phyloP scores from a whole-genome alignment of 441 rosid species.

The Brassica hybrid region DNA sequence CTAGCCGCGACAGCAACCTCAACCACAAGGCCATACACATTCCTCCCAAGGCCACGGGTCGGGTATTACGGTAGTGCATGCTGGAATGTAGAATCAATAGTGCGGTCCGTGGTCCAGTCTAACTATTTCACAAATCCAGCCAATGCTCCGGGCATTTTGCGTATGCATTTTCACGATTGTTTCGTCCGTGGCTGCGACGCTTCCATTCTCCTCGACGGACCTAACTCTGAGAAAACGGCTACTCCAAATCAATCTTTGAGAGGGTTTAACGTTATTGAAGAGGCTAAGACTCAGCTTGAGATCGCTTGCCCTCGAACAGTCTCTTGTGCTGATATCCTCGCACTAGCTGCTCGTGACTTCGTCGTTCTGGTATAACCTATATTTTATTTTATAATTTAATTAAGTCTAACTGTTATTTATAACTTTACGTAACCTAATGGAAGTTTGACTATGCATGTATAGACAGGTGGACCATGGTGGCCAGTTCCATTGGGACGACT shows the following conservation, averaged over 20 bases:
- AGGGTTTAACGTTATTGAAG: conserved; percentile 49
- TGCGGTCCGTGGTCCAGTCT: conserved; percentile 44
- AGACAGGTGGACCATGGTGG: conserved; percentile 47
- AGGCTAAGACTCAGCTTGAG: conserved; percentile 56
- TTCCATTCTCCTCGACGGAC: conserved; percentile 57
- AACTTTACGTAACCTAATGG: conserved; percentile 18
- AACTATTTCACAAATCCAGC: conserved; percentile 46
- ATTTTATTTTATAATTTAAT: neutral
- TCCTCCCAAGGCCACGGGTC: conserved; percentile 32
- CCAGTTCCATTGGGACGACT: conserved; percentile 67
- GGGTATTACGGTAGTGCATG: conserved; percentile 38
- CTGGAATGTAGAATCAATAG: conserved; percentile 48
- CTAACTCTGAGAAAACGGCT: conserved; percentile 48
- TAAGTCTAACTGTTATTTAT: neutral
- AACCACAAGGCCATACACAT: neutral
- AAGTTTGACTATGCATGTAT: neutral
- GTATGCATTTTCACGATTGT: conserved; percentile 68
- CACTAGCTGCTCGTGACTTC: conserved; percentile 69
- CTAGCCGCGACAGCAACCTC: neutral
- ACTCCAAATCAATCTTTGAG: conserved; percentile 46
- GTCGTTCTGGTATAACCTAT: conserved; percentile 53
- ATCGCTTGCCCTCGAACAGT: conserved; percentile 60
- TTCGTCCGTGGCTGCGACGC: conserved; percentile 66
- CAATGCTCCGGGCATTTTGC: conserved; percentile 58
- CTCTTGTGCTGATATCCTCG: conserved; percentile 73